Evolutionary conservation across 2,329 filamentous ascomycete species (phyloP).

Genomic region (Samsoniella hepiali): DNA sequence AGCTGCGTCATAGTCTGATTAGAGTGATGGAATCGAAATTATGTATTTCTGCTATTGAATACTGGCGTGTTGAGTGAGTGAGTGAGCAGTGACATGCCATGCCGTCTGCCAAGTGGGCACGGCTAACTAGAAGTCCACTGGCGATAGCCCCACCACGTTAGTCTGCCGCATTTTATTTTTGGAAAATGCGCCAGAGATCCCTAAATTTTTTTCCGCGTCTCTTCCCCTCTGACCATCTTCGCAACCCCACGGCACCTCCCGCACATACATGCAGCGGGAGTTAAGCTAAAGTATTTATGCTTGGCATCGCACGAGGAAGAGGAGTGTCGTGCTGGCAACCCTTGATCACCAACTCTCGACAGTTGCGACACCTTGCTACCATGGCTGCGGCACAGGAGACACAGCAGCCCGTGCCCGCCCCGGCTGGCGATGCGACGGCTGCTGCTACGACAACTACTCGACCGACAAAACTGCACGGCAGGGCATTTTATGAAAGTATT

Average conservation of each 20-base stretch:
- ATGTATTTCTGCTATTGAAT: not conserved
- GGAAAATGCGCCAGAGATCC: not conserved
- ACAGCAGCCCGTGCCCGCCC: not conserved
- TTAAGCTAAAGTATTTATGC: not conserved
- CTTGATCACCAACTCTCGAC: not conserved
- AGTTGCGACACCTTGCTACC: constrained; percentile 26
- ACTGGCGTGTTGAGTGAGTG: not conserved
- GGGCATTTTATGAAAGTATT: constrained; percentile 92
- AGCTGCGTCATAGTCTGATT: constrained; percentile 4
- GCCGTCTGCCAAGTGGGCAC: not conserved
- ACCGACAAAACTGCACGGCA: constrained; percentile 67
- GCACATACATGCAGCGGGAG: too few species aligned
- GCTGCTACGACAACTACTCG: constrained; percentile 24
- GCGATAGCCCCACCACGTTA: not conserved
- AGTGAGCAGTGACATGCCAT: not conserved
- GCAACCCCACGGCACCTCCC: not conserved
- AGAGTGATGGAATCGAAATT: constrained; percentile 9
- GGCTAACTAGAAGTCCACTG: not conserved
- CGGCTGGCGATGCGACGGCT: not conserved
- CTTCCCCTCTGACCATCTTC: not conserved
- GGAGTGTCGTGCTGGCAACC: constrained; percentile 4
- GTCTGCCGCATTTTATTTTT: constrained; percentile 1
- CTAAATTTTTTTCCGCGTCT: not conserved
- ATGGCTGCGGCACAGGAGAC: constrained; percentile 28
- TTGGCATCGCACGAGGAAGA: not conserved